Conservation (phyloP, 176 grass and related monocot genomes). For the Themeda triandra region DNA sequence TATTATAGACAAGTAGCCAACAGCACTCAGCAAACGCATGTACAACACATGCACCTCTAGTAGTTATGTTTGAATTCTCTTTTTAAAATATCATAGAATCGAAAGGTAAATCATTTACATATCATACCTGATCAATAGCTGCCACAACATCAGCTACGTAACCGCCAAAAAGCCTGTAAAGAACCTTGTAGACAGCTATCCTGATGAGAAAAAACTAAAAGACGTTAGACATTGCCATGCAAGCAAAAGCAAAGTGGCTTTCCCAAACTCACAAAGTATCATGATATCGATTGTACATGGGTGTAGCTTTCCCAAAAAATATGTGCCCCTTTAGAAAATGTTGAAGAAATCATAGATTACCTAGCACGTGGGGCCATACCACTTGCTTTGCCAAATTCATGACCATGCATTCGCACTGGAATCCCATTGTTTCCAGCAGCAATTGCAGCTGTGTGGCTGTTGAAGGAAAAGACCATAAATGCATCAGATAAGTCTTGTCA, state of each 20-base stretch:
- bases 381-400: conserved; percentile 95
- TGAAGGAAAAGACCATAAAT: conserved; percentile 19
- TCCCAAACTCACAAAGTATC: background rate
- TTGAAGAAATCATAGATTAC: conserved; percentile 30
- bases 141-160: conserved; percentile 98
- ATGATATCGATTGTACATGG: background rate
- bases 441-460: conserved; percentile 95
- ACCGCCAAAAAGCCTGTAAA: conserved; percentile 97
- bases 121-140: conserved; percentile 89
- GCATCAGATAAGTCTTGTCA: conserved; percentile 3
- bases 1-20: background rate
- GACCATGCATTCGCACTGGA: conserved; percentile 87
- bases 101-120: background rate
- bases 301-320: background rate
- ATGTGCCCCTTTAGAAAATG: conserved; percentile 3
- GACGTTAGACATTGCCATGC: background rate
- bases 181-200: conserved; percentile 97
- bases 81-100: background rate
- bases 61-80: background rate
- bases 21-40: background rate
- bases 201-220: conserved; percentile 40
- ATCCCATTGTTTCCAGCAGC: conserved; percentile 98
- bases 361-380: conserved; percentile 98
- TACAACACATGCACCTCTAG: background rate
- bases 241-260: conserved; percentile 3